Base-by-base conservation (phyloP, 2,329 filamentous ascomycete species). In the Chaetomium strumarium region DNA sequence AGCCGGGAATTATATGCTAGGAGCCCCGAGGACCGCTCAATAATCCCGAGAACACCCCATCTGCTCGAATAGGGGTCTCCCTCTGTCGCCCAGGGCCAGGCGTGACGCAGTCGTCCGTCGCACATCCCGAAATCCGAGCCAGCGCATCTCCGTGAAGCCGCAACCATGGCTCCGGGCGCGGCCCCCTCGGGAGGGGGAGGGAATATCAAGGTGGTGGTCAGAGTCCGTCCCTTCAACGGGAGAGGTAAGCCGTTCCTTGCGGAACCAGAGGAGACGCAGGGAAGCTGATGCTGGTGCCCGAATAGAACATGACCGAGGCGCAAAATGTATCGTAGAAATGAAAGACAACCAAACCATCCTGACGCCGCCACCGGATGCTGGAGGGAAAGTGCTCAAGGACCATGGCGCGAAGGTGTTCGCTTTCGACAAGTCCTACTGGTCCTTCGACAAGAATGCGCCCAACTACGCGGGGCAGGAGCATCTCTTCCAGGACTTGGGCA, bases 161-260 rank as follows among this genome's bases (percentile, higher is more conserved):
- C 53, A n/a, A 69, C 54, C 66, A 88, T 88, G 85, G 79, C 81
- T 66, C 76, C 80, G 63, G 78, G 59, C 59, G 60, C 56, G 42
- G 48, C 54, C 43, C 58, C 62, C 55, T 56, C 75, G 56, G 75
- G 80, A 66, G 90, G 88, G 74, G 91, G 93, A 68, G 92, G 93
- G 68, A 99, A 99, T 69, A 99, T 99, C 72, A 99, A 99, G 85
- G 93, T 99, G 75, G 93, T 99, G 78, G 93, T 99, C 77, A 84
- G 93, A 75, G 85, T 88, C 64, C 84, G 93, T 68, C 93, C 93
- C 46, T 99, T 99, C 75, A 99, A 99, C 72, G 84, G 83, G 66
- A 84, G 91, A 92, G 90, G 90, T 92, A 77, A 61, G 66, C 60
- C 16, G 34, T 41, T 16, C 29, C 16, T 16, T n/a, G 2, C 9